Evolutionary conservation across 2,329 filamentous ascomycete genomes (phyloP).

Genomic region (Bipolaris zeicola): DNA sequence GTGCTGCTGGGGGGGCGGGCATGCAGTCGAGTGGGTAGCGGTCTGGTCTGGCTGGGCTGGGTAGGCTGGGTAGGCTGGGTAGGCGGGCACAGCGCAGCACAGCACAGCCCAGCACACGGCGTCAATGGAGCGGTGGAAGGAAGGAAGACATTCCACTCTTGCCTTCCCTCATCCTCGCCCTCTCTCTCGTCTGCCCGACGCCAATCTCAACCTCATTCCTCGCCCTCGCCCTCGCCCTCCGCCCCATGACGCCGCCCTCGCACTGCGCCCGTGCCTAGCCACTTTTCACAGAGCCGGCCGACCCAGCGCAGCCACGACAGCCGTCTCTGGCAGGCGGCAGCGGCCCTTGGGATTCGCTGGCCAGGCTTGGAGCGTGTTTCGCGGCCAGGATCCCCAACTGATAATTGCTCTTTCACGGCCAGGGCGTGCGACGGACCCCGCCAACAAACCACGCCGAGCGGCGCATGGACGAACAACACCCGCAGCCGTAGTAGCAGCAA

Average conservation of each 20-base stretch:
- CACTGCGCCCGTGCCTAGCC: conserved; percentile 20
- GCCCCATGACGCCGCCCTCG: conserved; percentile 14
- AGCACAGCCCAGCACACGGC: neutral
- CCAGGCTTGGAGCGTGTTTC: conserved; percentile 21
- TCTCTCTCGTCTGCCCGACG: neutral
- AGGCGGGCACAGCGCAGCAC: neutral
- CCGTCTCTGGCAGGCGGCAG: conserved; percentile 11
- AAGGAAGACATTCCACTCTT: neutral
- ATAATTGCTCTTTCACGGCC: conserved; percentile 26
- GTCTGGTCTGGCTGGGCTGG: neutral
- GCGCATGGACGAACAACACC: conserved; percentile 31
- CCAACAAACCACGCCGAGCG: conserved; percentile 22
- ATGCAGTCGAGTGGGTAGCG: neutral
- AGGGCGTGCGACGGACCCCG: conserved; percentile 31
- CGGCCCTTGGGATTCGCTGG: conserved; percentile 19
- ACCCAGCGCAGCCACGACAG: conserved; percentile 4
- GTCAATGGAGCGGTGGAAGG: neutral
- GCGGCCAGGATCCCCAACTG: conserved; percentile 34
- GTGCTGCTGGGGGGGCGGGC: no score
- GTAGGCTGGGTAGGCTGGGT: neutral
- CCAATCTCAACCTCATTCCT: neutral
- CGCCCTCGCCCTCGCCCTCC: conserved; percentile 8
- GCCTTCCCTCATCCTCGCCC: neutral
- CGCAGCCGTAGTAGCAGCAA: no score
- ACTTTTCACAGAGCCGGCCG: conserved; percentile 8